Percentiles rank a stretch among this genome's conserved stretches.
These are phyloP conservation scores for Plasmodium ovale DNA, from an alignment of 169 alveolate genomes.

Conservation along the genomic window DNA sequence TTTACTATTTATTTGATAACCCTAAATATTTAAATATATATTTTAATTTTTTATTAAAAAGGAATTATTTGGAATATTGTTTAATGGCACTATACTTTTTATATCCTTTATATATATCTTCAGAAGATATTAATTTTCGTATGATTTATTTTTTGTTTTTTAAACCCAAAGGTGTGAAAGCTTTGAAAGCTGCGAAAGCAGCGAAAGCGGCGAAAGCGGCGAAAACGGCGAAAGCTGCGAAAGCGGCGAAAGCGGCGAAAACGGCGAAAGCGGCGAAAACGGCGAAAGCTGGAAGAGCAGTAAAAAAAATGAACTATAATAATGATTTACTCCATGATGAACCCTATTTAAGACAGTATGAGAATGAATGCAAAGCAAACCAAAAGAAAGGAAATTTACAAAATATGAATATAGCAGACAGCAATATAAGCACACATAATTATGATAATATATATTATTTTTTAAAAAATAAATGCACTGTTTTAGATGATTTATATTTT, in stretches of 20 bases:
- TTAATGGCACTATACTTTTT: slow-evolving; percentile 44
- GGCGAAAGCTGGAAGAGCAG: neutral
- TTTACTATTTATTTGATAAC: slow-evolving; percentile 56
- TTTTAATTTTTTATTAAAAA: slow-evolving; percentile 47
- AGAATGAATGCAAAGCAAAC: neutral
- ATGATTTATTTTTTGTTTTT: slow-evolving; percentile 44
- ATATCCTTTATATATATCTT: slow-evolving; percentile 44
- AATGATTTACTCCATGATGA: neutral
- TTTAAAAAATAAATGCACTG: slow-evolving; percentile 32
- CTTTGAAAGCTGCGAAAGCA: too few species aligned
- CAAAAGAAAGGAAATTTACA: neutral
- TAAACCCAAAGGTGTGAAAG: slow-evolving; percentile 6
- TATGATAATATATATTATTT: slow-evolving; percentile 21
- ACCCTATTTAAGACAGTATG: neutral
- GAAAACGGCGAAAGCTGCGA: neutral
- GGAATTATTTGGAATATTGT: slow-evolving; percentile 19
- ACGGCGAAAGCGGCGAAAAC: too few species aligned
- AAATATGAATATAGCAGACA: neutral
- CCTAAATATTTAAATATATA: slow-evolving; percentile 65
- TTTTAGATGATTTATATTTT: slow-evolving; percentile 25
- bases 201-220: too few species aligned
- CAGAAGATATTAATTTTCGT: slow-evolving; percentile 39
- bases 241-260: too few species aligned
- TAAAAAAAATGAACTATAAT: neutral
- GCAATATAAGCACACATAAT: neutral